These are phyloP conservation scores for Lepidium africanum DNA, from an alignment of 345 rosid genomes.

Conservation along the genomic window DNA sequence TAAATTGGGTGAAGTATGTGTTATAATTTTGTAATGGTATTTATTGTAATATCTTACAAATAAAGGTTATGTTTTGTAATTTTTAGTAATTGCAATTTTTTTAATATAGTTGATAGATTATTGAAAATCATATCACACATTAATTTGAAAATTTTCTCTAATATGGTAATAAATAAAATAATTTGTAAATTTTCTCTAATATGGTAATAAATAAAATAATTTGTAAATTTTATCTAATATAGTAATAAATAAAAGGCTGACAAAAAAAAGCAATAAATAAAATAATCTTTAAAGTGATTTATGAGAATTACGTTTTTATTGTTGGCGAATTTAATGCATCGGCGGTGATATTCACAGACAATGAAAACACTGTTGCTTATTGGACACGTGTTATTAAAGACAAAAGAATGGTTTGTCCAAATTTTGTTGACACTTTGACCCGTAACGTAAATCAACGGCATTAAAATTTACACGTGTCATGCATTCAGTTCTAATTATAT, in stretches of 20 bases:
- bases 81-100: too few relatives aligned
- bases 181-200: not conserved
- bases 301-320: not conserved
- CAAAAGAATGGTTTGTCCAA: conserved; percentile 19
- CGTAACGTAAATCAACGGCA: conserved; percentile 4
- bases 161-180: not conserved
- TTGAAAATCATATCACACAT: too few relatives aligned
- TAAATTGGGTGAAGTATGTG: too few relatives aligned
- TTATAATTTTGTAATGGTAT: too few relatives aligned
- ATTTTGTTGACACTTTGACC: conserved; percentile 29
- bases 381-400: conserved; percentile 24
- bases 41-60: too few relatives aligned
- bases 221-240: not conserved
- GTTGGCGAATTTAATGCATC: not conserved
- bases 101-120: too few relatives aligned
- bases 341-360: not conserved
- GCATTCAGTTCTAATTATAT: not conserved
- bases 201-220: not conserved
- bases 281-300: not conserved
- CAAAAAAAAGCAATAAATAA: too few relatives aligned
- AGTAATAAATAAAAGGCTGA: not conserved
- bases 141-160: not conserved
- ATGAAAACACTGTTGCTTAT: not conserved
- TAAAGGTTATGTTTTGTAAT: too few relatives aligned
- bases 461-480: not conserved